Percentiles rank a stretch among this genome's conserved stretches.
Conservation (phyloP, 2,329 filamentous ascomycete species). For the Lecanicillium sp. region DNA sequence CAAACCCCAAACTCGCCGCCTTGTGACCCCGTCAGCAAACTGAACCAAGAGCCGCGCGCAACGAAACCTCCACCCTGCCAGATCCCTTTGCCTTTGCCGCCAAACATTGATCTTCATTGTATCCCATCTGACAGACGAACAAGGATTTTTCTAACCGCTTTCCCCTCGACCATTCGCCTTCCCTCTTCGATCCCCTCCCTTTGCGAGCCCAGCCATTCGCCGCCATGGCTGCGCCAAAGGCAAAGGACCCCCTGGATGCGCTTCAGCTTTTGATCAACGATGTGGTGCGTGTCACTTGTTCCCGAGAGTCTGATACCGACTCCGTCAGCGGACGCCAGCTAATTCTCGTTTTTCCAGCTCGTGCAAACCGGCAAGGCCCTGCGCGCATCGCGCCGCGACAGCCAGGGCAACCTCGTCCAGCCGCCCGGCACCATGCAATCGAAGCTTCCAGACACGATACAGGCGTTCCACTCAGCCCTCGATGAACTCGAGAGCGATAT, state of each 20-base stretch:
- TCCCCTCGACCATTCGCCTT: no score
- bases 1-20: no score
- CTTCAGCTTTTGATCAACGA: conserved; percentile 48
- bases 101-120: no score
- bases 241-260: conserved; percentile 34
- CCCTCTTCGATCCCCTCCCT: no score
- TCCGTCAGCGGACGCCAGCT: conserved; percentile 1
- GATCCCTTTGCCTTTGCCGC: no score
- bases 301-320: no score
- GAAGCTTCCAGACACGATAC: conserved; percentile 39
- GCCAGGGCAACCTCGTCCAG: conserved; percentile 27
- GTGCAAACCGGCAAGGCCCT: conserved; percentile 53
- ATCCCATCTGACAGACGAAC: no score
- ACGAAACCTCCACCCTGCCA: no score
- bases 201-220: neutral
- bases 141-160: no score
- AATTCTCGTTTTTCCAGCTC: conserved; percentile 31
- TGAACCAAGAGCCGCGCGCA: no score
- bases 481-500: conserved; percentile 52
- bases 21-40: no score
- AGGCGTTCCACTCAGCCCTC: conserved; percentile 42
- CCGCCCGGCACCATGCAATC: conserved; percentile 25
- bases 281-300: conserved; percentile 33
- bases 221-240: conserved; percentile 23
- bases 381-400: conserved; percentile 38